Evolutionary conservation across 2,329 filamentous ascomycete species (phyloP), one percentile per base, ranked within the genome.

Genomic region (Ilyonectria sp.): DNA sequence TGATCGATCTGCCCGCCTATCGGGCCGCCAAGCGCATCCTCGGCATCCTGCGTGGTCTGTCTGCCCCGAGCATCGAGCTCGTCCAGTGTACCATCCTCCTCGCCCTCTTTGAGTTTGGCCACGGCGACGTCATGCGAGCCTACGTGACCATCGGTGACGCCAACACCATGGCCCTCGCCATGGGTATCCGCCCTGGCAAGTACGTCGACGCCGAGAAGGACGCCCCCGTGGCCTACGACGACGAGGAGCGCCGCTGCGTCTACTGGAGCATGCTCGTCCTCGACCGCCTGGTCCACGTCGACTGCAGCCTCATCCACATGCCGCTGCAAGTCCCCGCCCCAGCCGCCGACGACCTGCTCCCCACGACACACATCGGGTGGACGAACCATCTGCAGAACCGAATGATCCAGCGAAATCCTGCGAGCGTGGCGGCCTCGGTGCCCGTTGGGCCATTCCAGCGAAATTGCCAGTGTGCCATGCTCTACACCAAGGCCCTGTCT

Each of bases 251-350:
- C 6, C 77, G 82, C 52, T 79, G 80, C 47, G 71, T 84, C 33
- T 85, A 83, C 77, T 85, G 83, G 83, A 80, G 78, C 2, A 74
- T 84, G 47, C 81, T 85, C 65, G 82, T 84, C 19, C 74, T 84
- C 33, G 83, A 85, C 65, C 81, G 83, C 40, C 74, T 80, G 40
- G 71, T 78, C 33, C 79, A 80, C 46, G 75, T 79, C 47, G 78
- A 81, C 63, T 75, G 72, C 54, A 70, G 70, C 56, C 75, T 79
- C 31, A 74, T 77, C 44, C 74, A 72, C 69, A 78, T 79, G 50
- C 80, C 78, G 13, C 70, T 75, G 15, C 77, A 82, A 57, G 76
- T 83, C 40, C 77, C 79, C 47, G 77, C 77, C 37, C 82, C 82
- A 2, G 76, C 76, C 33, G 73, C 79, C 19, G 79, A 81, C 63